Conservation (phyloP, 116 monocot species). For the Dioscorea cayenensis region DNA sequence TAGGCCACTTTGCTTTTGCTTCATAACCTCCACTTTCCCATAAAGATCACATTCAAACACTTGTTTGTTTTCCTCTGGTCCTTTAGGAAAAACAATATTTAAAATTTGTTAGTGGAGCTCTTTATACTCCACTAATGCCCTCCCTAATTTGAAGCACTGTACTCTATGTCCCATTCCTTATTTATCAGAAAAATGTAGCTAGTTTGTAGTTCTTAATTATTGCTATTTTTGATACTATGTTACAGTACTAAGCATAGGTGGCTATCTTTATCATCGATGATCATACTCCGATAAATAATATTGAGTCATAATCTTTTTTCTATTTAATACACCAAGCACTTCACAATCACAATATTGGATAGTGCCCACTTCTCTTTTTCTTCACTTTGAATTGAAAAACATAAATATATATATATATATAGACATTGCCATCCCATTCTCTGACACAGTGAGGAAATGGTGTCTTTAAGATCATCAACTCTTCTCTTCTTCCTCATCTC, state of each 20-base stretch:
- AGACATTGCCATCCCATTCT: not conserved
- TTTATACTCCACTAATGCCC: not conserved
- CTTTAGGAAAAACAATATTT: not conserved
- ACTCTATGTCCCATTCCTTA: not conserved
- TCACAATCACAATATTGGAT: not conserved
- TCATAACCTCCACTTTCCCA: not conserved
- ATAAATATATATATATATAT: not conserved
- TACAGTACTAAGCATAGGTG: too few relatives aligned
- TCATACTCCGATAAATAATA: too few relatives aligned
- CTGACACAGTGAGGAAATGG: not conserved
- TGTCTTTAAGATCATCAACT: not conserved
- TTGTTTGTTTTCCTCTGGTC: too few relatives aligned
- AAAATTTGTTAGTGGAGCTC: not conserved
- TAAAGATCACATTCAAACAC: not conserved
- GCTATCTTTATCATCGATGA: too few relatives aligned
- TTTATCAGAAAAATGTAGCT: too few relatives aligned
- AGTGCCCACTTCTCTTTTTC: too few relatives aligned
- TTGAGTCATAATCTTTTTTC: not conserved
- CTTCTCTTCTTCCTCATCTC: slow-evolving; percentile 2
- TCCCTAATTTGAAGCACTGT: not conserved
- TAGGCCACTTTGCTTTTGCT: not conserved
- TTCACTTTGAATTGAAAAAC: not conserved
- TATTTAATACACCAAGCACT: not conserved
- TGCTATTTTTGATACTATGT: too few relatives aligned
- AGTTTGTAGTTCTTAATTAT: too few relatives aligned